Evolutionary conservation across 1,284 basidiomycete genomes (phyloP).

Genomic region (Microbotryum silenes-acaulis): DNA sequence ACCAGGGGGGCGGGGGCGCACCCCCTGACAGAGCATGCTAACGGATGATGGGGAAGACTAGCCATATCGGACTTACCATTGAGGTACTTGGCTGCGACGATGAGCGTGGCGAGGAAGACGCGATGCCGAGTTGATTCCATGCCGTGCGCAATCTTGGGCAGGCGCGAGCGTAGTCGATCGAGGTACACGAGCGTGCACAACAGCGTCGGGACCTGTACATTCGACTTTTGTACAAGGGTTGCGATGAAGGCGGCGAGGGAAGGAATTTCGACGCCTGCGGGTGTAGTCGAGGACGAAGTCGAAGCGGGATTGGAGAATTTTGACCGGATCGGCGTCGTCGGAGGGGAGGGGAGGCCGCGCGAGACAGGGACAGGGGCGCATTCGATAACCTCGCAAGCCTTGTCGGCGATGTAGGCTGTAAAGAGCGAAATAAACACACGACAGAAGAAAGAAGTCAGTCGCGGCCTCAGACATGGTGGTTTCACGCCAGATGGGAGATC

Average conservation of each 20-base stretch:
- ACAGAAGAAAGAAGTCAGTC: neutral
- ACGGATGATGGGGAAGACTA: neutral
- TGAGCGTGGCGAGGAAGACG: conserved; percentile 88
- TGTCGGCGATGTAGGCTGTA: conserved; percentile 27
- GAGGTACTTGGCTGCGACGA: conserved; percentile 92
- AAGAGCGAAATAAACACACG: neutral
- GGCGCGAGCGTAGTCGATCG: conserved; percentile 68
- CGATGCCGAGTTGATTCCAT: conserved; percentile 87
- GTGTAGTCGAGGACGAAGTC: neutral
- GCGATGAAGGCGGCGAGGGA: conserved; percentile 79
- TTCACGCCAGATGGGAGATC: neutral
- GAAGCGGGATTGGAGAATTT: conserved; percentile 3
- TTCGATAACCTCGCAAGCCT: conserved; percentile 29
- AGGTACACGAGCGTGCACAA: conserved; percentile 88
- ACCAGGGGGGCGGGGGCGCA: too few species aligned
- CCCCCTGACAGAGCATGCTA: too few species aligned
- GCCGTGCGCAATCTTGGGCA: conserved; percentile 70
- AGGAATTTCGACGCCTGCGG: conserved; percentile 45
- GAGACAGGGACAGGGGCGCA: conserved; percentile 7
- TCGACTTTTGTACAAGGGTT: conserved; percentile 71
- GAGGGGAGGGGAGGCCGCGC: conserved; percentile 22
- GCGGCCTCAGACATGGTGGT: neutral
- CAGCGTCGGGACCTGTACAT: conserved; percentile 74
- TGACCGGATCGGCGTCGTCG: conserved; percentile 19
- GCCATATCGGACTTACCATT: conserved; percentile 74